Percentiles rank a stretch among this genome's conserved stretches.
These are phyloP conservation scores for Dipteronia dyeriana DNA, from an alignment of 345 rosid species.

Conservation along the genomic window DNA sequence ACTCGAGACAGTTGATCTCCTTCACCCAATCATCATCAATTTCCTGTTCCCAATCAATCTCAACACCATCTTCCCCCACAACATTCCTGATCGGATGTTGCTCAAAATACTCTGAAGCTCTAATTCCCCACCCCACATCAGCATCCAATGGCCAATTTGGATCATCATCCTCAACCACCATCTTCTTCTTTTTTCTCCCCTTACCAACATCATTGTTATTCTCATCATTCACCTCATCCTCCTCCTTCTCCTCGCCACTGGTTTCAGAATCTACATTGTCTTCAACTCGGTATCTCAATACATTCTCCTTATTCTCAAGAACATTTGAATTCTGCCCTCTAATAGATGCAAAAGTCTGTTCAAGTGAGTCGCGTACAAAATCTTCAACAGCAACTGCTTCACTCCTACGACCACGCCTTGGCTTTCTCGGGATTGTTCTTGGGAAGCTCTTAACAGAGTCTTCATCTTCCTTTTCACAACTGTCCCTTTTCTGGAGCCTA, in stretches of 20 bases:
- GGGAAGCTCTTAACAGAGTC: slow-evolving; percentile 32
- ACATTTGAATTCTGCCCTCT: slow-evolving; percentile 52
- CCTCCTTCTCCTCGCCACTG: slow-evolving; percentile 35
- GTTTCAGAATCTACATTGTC: slow-evolving; percentile 31
- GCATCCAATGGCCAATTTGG: slow-evolving; percentile 91
- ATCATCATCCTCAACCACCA: slow-evolving; percentile 84
- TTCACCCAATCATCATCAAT: slow-evolving; percentile 77
- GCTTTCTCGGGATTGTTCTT: slow-evolving; percentile 50
- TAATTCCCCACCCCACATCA: slow-evolving; percentile 92
- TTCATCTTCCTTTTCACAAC: slow-evolving; percentile 27
- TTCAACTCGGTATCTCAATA: slow-evolving; percentile 50
- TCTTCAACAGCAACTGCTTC: slow-evolving; percentile 88
- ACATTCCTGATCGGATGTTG: slow-evolving; percentile 76
- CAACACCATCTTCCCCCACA: slow-evolving; percentile 74
- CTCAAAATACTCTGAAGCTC: slow-evolving; percentile 92
- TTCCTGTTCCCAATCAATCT: slow-evolving; percentile 95
- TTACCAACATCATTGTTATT: slow-evolving; percentile 26
- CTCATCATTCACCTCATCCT: slow-evolving; percentile 11
- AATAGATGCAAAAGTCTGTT: slow-evolving; percentile 64
- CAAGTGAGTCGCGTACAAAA: slow-evolving; percentile 66
- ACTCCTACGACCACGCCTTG: slow-evolving; percentile 73
- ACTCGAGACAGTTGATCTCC: slow-evolving; percentile 86
- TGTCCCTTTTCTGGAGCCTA: slow-evolving; percentile 21
- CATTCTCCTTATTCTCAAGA: slow-evolving; percentile 45
- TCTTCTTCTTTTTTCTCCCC: slow-evolving; percentile 33